Base-by-base conservation (phyloP, 441 rosid species). In the Brassica balearica region DNA sequence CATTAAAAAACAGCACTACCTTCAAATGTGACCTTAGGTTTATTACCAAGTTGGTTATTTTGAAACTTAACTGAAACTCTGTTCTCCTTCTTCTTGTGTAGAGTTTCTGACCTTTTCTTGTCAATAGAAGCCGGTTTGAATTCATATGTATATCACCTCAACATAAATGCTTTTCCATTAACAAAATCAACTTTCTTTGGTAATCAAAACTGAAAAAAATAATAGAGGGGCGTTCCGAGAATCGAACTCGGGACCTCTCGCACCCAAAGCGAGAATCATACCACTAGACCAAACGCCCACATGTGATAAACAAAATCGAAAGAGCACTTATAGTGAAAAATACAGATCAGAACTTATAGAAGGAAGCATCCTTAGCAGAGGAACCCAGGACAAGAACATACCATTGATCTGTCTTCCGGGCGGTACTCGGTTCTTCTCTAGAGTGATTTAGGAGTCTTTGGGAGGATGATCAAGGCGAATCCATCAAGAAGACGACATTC, bases 221-320 rank as follows among this genome's bases (percentile, higher is more conserved):
- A 15, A 6, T 2, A 11, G 7, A 77, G 75, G 77, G 77, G 80
- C 82, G 77, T 87, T 91, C 93, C 90, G 91, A 91, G 94, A 92
- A 92, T 91, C 89, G 94, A 91, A 92, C 94, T 92, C 88, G 91
- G 91, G 90, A 91, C 90, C 92, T 89, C 95, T 91, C 89, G 90
- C 95, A 95, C 94, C 91, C 92, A 87, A 89, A 90, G 94, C 96
- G 90, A 91, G 94, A 91, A 91, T 93, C 97, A 90, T 91, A 91
- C 94, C 92, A 91, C 93, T 89, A 91, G 98, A 92, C 93, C 84
- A 81, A 82, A 73, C 76, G 84, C 81, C 84, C 81, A 15, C 0
- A 1, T 55, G 60, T 8, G 0, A 55, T 55, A 8, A 55, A 17
- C 62, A 8, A 1, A 19, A 20, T 10, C 5, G 10, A 22, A 36